phyloP scores from a whole-genome alignment of 306 rosid species.

The Prunus mume region DNA sequence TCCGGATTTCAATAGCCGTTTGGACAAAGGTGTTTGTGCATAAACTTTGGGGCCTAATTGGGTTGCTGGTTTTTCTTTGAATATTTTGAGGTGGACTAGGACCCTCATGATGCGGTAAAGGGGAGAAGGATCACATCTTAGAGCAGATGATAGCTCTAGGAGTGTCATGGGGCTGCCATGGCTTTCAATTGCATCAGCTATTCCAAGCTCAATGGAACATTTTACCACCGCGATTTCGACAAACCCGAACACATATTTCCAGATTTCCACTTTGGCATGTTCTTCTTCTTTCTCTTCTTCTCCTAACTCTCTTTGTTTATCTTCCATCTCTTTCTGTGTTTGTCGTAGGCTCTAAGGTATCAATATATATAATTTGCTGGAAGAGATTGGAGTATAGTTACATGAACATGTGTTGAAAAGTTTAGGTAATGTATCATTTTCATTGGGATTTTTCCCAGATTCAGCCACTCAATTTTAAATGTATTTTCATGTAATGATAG shows the following conservation, averaged over 20 bases:
- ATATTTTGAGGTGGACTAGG: conserved; percentile 36
- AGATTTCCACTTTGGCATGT: conserved; percentile 30
- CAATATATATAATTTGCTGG: not conserved
- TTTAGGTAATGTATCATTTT: not conserved
- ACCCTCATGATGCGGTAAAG: conserved; percentile 52
- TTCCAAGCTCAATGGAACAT: conserved; percentile 63
- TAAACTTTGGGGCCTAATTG: not conserved
- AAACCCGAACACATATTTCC: conserved; percentile 57
- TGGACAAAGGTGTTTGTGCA: conserved; percentile 33
- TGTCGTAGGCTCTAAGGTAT: not conserved
- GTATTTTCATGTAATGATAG: no score
- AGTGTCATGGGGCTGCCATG: conserved; percentile 50
- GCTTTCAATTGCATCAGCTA: conserved; percentile 59
- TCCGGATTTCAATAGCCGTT: conserved; percentile 7
- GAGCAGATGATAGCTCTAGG: conserved; percentile 39
- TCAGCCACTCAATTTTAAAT: no score
- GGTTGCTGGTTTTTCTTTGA: conserved; percentile 26
- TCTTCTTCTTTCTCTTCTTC: conserved; percentile 22
- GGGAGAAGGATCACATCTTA: conserved; percentile 27
- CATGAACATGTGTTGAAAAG: not conserved
- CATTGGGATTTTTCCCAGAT: no score
- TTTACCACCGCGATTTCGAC: conserved; percentile 55
- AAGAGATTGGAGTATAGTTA: not conserved
- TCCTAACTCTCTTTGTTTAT: not conserved
- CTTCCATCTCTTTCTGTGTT: not conserved